Evolutionary conservation across 2,329 filamentous ascomycete species (phyloP).

Genomic region (Apiospora arundinis): DNA sequence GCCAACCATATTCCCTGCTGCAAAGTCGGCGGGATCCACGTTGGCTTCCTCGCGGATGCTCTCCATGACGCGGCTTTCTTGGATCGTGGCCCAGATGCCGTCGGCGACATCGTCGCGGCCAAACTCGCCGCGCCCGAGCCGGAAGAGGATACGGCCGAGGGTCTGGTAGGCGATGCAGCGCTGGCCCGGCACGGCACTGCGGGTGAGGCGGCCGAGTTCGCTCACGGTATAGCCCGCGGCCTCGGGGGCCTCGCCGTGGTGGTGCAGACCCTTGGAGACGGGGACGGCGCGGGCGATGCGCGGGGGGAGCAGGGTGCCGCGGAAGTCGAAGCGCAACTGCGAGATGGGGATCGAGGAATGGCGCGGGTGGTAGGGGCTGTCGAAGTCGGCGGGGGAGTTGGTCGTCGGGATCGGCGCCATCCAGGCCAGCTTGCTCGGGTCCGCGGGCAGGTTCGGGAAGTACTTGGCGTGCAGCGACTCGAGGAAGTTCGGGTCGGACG

Average conservation of each 20-base stretch:
- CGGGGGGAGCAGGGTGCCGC: slow-evolving; percentile 80
- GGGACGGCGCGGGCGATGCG: slow-evolving; percentile 76
- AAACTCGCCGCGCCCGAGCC: slow-evolving; percentile 76
- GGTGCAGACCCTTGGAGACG: slow-evolving; percentile 81
- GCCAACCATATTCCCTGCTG: neutral
- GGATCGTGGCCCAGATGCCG: slow-evolving; percentile 83
- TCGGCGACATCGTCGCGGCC: slow-evolving; percentile 69
- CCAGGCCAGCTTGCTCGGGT: slow-evolving; percentile 88
- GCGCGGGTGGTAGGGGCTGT: slow-evolving; percentile 82
- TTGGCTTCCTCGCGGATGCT: slow-evolving; percentile 78
- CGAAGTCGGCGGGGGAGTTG: slow-evolving; percentile 68
- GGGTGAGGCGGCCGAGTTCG: slow-evolving; percentile 80
- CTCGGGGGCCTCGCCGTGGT: slow-evolving; percentile 91
- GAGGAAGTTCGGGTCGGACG: slow-evolving; percentile 82
- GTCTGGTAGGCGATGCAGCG: slow-evolving; percentile 92
- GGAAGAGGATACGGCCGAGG: slow-evolving; percentile 82
- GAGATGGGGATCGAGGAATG: slow-evolving; percentile 75
- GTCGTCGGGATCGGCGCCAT: slow-evolving; percentile 76
- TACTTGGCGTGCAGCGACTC: slow-evolving; percentile 87
- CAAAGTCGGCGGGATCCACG: slow-evolving; percentile 46
- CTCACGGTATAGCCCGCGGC: slow-evolving; percentile 92
- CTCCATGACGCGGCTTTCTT: slow-evolving; percentile 78
- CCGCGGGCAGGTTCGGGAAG: slow-evolving; percentile 85
- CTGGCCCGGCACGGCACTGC: slow-evolving; percentile 85
- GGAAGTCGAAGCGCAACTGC: slow-evolving; percentile 88